Base-by-base conservation (phyloP, 1,139 yeast species). In the Saccharomyces hybrid region DNA sequence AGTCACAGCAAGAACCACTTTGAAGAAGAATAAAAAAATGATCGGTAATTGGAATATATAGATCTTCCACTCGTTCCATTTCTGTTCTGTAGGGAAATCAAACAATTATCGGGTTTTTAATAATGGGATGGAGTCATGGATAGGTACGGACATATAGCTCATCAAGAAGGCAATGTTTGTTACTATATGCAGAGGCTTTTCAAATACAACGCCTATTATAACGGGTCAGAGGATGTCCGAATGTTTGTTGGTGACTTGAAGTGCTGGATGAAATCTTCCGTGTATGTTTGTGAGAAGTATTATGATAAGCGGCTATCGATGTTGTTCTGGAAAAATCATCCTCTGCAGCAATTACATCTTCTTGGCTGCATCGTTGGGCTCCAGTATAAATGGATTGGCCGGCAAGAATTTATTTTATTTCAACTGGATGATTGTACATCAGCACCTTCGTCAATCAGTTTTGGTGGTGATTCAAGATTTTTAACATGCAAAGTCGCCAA, bases 291-390 rank as follows among this genome's bases (percentile, higher is more conserved):
- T 26, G n/a, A 26, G 5, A 38, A 42, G n/a, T 46, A 55, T 47
- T 57, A 57, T 38, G 32, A 48, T 14, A 26, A 41, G 16, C 50
- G 48, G 16, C 32, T 50, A 23, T 50, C 55, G 11, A 47, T 38
- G 13, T 51, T 66, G 27, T 61, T 66, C 28, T 58, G 60, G 52
- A 53, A 55, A 34, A 66, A 66, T 53, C 62, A 63, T 52, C 69
- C 70, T 7, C 41, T 66, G 2, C 54, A 54, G 13, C 53, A 53
- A 32, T 49, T 66, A 8, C 48, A 52, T 3, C 52, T 66, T 3
- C 20, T 57, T 42, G 70, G 69, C 1, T 52, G 49, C 7, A 59
- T 64, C n/a, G 55, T 59, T 41, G 60, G 61, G 11, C 56, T 60
- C 49, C 57, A 57, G 48, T 59, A 56, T 52, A 61, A 52, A 48